A percentile compares a stretch with the other conserved stretches of the same genome.
Evolutionary conservation across 2,329 filamentous ascomycete species (phyloP).

Genomic region (Arthrinium puccinioides): DNA sequence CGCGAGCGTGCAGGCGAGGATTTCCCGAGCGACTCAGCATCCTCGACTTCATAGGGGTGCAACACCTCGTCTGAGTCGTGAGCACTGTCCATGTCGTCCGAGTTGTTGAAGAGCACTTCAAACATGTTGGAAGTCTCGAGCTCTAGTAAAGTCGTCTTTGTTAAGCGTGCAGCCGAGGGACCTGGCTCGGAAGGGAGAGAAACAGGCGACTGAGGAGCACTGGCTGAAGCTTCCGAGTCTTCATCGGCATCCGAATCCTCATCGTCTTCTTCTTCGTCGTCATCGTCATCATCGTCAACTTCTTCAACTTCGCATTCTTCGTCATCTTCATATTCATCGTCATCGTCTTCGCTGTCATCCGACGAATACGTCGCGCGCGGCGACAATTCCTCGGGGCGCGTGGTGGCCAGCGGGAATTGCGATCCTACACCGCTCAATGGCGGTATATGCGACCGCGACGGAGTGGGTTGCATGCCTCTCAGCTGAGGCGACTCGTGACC

Average conservation of each 20-base stretch:
- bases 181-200: too few relatives aligned
- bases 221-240: conserved; percentile 16
- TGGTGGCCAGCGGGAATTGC: conserved; percentile 19
- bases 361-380: conserved; percentile 22
- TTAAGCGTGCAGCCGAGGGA: too few relatives aligned
- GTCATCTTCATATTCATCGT: too few relatives aligned
- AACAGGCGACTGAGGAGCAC: conserved; percentile 17
- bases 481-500: conserved; percentile 5
- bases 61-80: not conserved
- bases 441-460: too few relatives aligned
- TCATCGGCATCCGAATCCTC: not conserved
- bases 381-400: conserved; percentile 22
- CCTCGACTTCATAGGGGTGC: not conserved
- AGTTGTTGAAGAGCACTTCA: too few relatives aligned
- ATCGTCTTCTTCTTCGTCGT: conserved; percentile 7
- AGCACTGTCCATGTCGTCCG: conserved; percentile 2
- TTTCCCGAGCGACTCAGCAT: too few relatives aligned
- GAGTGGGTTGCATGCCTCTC: too few relatives aligned
- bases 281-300: conserved; percentile 10
- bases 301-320: conserved; percentile 9
- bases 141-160: too few relatives aligned
- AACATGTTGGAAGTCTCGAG: too few relatives aligned
- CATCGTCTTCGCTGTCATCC: conserved; percentile 13
- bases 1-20: too few relatives aligned
- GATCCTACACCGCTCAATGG: conserved; percentile 17